Base-by-base conservation (phyloP, 441 rosid genomes). In the Adansonia grandidieri region DNA sequence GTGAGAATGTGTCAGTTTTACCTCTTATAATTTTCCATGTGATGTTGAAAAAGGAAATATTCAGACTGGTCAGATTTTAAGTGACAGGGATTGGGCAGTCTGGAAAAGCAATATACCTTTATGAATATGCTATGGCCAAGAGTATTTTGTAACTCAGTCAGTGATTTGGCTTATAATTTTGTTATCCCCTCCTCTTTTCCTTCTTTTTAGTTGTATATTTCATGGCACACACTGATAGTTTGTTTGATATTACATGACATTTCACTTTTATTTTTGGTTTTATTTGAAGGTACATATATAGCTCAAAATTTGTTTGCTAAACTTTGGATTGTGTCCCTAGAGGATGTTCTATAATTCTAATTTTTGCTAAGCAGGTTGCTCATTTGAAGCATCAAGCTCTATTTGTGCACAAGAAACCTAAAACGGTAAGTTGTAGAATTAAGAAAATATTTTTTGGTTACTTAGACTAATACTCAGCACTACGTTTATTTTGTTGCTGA, bases 381-480 rank as follows among this genome's bases (percentile, higher is more conserved):
- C 80, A 82, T 78, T 48, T 90, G 88, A 90, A 86, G 78, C 92
- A 93, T 81, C 91, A 86, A 73, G 78, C 85, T 77, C 79, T 70
- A 53, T 86, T 92, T 77, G 70, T 77, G 80, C 98, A 90, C 87
- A 93, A 95, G 85, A 81, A 67, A 62, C 82, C 91, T 51, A 82
- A 76, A 78, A 87, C 64, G 88, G 97, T 93, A 71, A 78, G 80
- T 13, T 70, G 44, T 14, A 13, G 22, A 14, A 22, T 22, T 48
- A 69, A 51, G 60, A 9, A 14, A 22, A 10, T 14, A 15, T 47
- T 50, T 32, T 17, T n/a, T 13, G 48, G 1, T 48, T 6, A 9
- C 32, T 50, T 57, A 58, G 67, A 45, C 15, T 32, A n/a, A 28
- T 65, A 63, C 22, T 37, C 48, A 37, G 28, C 10, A 24, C 5